Conservation (phyloP, 2,329 filamentous ascomycete genomes). For the Cadophora gregata region DNA sequence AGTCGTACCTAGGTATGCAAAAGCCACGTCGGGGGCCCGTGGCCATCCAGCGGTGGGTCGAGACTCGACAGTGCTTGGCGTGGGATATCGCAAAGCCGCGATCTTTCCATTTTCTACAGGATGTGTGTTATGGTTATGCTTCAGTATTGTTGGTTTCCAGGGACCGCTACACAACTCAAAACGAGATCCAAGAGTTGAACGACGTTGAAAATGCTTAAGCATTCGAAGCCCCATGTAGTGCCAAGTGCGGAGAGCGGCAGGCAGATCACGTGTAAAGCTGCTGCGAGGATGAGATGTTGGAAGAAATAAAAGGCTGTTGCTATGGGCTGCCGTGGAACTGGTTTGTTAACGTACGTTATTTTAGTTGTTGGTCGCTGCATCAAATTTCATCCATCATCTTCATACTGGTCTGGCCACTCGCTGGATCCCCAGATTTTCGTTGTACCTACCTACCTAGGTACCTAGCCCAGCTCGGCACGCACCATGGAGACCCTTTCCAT, state of each 20-base stretch:
- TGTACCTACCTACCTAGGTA: no score
- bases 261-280: background rate
- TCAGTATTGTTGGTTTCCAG: background rate
- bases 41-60: constrained; percentile 13
- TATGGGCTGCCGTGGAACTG: background rate
- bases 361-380: background rate
- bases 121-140: background rate
- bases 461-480: background rate
- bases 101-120: background rate
- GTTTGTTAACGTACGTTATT: background rate
- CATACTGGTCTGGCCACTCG: background rate
- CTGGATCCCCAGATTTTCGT: background rate
- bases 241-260: background rate
- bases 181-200: background rate
- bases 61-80: constrained; percentile 2
- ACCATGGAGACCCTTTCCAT: background rate
- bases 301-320: background rate
- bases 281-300: background rate
- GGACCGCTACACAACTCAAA: background rate
- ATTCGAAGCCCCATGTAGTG: background rate
- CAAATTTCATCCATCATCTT: background rate
- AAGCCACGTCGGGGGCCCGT: constrained; percentile 14
- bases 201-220: background rate
- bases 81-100: constrained; percentile 12
- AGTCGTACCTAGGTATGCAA: background rate